Base-by-base conservation (phyloP, 257 asterid species). In the Ocimum tenuiflorum region DNA sequence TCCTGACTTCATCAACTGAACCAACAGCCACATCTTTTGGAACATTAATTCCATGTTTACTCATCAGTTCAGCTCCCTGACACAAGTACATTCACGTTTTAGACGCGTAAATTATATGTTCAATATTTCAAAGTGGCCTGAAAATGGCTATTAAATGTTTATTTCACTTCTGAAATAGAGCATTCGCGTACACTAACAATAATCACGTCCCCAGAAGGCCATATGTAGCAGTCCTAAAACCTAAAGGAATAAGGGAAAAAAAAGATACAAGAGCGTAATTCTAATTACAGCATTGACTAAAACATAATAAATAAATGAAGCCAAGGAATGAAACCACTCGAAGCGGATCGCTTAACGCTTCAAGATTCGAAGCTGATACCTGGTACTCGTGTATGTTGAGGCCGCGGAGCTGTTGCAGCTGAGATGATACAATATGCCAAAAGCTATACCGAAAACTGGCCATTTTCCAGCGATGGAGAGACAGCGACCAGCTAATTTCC, bases 331-430 rank as follows among this genome's bases (percentile, higher is more conserved):
- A 27, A 27, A 27, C 31, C 4, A 27, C 31, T 1, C 31, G 31
- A 27, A 27, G 31, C 31, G 31, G 31, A 27, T 27, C 82, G 71
- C 33, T 36, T 18, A 15, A 56, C 57, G 62, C 15, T 3, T 27
- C 46, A 50, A 41, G 46, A 24, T 29, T 11, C 29, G 54, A 4
- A 4, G 19, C 19, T 4, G 7, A 2, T 29, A 92, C 99, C 96
- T 90, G 99, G 75, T 90, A 94, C 59, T 94, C 99, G 76, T 94
- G 97, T 51, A 90, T 79, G 74, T 94, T 94, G 83, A 94, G 96
- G 73, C 96, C 95, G 72, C 97, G 97, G 77, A 94, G 95, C 88
- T 94, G 99, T 51, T 94, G 99, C 67, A 88, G 95, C 74, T 94
- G n/a, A n/a, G n/a, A n/a, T n/a, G n/a, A n/a, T n/a, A n/a, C n/a